phyloP scores from a whole-genome alignment of 352 stramenopile species.

The Globisporangium mamillatum region DNA sequence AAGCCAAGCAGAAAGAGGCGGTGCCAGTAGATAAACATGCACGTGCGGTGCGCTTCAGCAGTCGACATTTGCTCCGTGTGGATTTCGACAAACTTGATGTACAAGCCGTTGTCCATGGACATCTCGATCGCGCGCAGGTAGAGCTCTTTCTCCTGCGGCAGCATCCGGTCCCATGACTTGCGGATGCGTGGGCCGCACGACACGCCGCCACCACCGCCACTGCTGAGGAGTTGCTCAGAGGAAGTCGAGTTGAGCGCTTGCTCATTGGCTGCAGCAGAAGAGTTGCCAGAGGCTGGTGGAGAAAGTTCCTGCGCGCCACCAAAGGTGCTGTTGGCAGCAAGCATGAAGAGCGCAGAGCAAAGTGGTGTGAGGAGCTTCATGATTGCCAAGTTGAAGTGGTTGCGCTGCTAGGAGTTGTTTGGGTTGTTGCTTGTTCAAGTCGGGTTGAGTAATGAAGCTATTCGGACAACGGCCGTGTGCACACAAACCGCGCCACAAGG shows the following conservation, averaged over 20 bases:
- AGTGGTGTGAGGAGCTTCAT: slow-evolving; percentile 14
- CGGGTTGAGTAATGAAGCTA: slow-evolving; percentile 5
- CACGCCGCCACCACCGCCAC: neutral
- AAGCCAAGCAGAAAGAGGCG: slow-evolving; percentile 75
- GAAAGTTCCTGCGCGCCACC: slow-evolving; percentile 8
- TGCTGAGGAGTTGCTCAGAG: slow-evolving; percentile 12
- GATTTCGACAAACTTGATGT: slow-evolving; percentile 87
- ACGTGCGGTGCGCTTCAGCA: slow-evolving; percentile 77
- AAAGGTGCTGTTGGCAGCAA: neutral
- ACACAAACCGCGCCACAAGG: neutral
- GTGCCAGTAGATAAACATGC: slow-evolving; percentile 90
- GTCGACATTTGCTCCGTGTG: slow-evolving; percentile 86
- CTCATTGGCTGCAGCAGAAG: neutral
- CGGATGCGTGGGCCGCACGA: slow-evolving; percentile 68
- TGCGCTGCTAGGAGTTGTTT: neutral
- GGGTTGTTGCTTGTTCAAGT: slow-evolving; percentile 1
- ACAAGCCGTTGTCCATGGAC: slow-evolving; percentile 79
- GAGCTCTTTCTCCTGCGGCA: slow-evolving; percentile 57
- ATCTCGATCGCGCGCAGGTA: slow-evolving; percentile 73
- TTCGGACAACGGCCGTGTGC: neutral
- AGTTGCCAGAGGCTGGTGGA: neutral
- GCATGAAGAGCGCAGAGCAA: neutral
- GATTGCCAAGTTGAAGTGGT: neutral
- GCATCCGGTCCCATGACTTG: slow-evolving; percentile 69
- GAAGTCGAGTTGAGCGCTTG: neutral